Evolutionary conservation across 768 basidiomycete genomes (phyloP).

Genomic region (Collybiopsis luxurians): DNA sequence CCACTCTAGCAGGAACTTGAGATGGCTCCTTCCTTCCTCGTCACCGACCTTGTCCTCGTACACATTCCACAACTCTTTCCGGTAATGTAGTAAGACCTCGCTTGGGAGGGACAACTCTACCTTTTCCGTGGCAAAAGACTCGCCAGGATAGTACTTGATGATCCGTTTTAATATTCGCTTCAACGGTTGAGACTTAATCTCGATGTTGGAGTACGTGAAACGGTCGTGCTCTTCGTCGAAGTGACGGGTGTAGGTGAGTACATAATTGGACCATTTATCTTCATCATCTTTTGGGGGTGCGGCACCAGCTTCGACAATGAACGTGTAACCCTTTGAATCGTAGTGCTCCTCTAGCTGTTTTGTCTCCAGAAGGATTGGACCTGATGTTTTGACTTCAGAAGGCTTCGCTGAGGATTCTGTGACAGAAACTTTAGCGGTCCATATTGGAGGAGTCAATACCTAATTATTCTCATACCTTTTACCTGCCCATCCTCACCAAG

Average conservation of each 20-base stretch:
- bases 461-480: too few relatives aligned
- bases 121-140: not conserved
- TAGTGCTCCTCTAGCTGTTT: slow-evolving; percentile 12
- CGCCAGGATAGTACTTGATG: not conserved
- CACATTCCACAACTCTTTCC: not conserved
- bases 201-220: not conserved
- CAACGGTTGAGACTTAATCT: not conserved
- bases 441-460: too few relatives aligned
- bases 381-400: too few relatives aligned
- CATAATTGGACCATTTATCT: not conserved
- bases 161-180: not conserved
- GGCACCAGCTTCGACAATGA: not conserved
- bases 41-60: not conserved
- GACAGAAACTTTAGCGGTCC: too few relatives aligned
- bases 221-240: not conserved
- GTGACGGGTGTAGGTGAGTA: slow-evolving; percentile 1
- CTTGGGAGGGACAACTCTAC: not conserved
- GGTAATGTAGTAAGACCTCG: not conserved
- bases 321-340: not conserved
- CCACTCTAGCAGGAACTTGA: not conserved
- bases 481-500: too few relatives aligned
- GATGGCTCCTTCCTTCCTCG: not conserved
- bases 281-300: not conserved
- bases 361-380: not conserved
- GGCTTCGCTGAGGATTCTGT: too few relatives aligned